phyloP scores from a whole-genome alignment of 768 basidiomycete species.

The Pilatotrama ljubarskyi region DNA sequence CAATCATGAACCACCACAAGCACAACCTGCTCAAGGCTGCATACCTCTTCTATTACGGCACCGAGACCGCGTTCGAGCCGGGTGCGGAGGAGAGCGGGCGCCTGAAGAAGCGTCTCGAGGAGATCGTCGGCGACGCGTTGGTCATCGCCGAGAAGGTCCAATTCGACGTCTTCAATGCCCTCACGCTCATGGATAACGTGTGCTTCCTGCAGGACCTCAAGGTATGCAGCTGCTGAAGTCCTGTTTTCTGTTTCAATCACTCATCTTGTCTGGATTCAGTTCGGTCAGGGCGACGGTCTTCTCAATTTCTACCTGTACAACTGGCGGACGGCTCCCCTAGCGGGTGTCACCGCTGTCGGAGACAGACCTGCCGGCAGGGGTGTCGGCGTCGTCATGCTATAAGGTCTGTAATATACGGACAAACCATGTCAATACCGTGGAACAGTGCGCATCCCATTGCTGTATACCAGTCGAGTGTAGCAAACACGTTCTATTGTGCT shows the following conservation, averaged over 20 bases:
- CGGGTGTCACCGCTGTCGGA: slow-evolving; percentile 62
- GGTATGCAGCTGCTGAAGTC: slow-evolving; percentile 43
- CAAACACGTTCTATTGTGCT: slow-evolving; percentile 11
- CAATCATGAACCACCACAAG: slow-evolving; percentile 78
- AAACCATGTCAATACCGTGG: neutral
- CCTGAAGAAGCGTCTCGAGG: slow-evolving; percentile 68
- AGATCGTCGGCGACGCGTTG: slow-evolving; percentile 78
- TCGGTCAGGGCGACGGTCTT: slow-evolving; percentile 89
- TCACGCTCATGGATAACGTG: slow-evolving; percentile 94
- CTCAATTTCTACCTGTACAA: slow-evolving; percentile 95
- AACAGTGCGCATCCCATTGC: neutral
- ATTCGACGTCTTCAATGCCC: slow-evolving; percentile 95
- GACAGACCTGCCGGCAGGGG: slow-evolving; percentile 67
- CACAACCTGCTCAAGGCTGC: slow-evolving; percentile 83
- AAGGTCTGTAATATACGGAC: slow-evolving; percentile 19
- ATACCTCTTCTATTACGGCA: slow-evolving; percentile 95
- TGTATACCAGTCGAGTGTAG: neutral
- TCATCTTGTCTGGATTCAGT: slow-evolving; percentile 47
- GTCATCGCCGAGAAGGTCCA: slow-evolving; percentile 78
- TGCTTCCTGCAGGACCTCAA: slow-evolving; percentile 80
- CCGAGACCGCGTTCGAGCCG: slow-evolving; percentile 66
- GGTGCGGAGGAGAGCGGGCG: slow-evolving; percentile 59
- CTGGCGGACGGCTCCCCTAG: slow-evolving; percentile 82
- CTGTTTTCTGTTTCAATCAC: neutral
- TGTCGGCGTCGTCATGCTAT: slow-evolving; percentile 94